A percentile compares a stretch with the other conserved stretches of the same genome.
Conservation (phyloP, 1,139 yeast genomes). For the Komagataea norvegica region DNA sequence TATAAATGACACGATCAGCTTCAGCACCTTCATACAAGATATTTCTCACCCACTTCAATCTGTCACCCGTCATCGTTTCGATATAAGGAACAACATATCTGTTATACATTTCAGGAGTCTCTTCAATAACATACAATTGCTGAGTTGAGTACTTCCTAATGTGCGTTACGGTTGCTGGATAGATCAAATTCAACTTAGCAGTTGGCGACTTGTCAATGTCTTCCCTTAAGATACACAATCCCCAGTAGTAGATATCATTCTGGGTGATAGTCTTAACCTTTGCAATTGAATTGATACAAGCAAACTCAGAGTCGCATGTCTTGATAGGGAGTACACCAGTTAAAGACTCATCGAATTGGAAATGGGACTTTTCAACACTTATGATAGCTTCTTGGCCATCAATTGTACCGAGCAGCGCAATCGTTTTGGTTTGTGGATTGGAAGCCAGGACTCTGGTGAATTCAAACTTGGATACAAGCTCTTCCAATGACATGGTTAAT, state of each 20-base stretch:
- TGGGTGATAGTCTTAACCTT: conserved; percentile 46
- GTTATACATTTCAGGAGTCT: conserved; percentile 74
- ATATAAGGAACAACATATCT: conserved; percentile 70
- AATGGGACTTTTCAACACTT: conserved; percentile 68
- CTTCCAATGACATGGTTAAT: conserved; percentile 16
- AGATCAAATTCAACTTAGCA: conserved; percentile 71
- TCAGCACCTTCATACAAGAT: conserved; percentile 82
- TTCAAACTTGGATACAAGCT: conserved; percentile 31
- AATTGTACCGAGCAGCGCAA: conserved; percentile 65
- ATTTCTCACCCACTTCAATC: conserved; percentile 87
- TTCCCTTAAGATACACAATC: conserved; percentile 49
- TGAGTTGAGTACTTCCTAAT: conserved; percentile 67
- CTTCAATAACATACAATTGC: conserved; percentile 54
- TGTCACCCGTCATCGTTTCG: conserved; percentile 65
- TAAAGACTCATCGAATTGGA: conserved; percentile 31
- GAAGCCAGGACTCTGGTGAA: conserved; percentile 41
- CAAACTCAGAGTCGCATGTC: conserved; percentile 20
- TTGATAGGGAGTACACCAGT: conserved; percentile 21
- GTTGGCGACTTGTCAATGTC: conserved; percentile 46
- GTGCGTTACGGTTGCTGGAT: conserved; percentile 88
- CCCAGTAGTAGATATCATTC: conserved; percentile 88
- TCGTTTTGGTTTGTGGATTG: conserved; percentile 61
- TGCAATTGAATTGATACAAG: conserved; percentile 26
- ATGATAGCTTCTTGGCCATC: conserved; percentile 60
- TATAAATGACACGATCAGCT: conserved; percentile 66